Conservation (phyloP, 495 filamentous ascomycete genomes). For the Clavariopsis aquatica region DNA sequence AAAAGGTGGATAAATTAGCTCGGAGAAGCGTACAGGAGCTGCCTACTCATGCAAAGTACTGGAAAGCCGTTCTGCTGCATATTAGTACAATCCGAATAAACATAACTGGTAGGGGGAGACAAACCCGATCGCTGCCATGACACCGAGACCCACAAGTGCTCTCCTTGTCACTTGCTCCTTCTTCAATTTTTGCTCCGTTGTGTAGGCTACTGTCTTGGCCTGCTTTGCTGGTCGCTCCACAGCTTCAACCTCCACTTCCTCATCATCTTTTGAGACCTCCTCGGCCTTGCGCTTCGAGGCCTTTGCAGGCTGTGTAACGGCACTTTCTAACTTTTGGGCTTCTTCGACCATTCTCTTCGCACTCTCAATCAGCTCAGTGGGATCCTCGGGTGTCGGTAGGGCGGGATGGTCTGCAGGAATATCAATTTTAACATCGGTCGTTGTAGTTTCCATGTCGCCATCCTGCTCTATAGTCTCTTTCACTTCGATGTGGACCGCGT, state of each 20-base stretch:
- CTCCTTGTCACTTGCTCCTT: slow-evolving; percentile 81
- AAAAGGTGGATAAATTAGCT: slow-evolving; percentile 2
- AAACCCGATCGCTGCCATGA: slow-evolving; percentile 85
- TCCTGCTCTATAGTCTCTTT: slow-evolving; percentile 57
- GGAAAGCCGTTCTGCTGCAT: slow-evolving; percentile 10
- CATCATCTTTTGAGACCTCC: slow-evolving; percentile 59
- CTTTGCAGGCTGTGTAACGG: slow-evolving; percentile 22
- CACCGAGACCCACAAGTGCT: slow-evolving; percentile 80
- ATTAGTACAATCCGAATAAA: slow-evolving; percentile 1
- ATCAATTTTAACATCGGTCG: slow-evolving; percentile 79
- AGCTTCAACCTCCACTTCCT: slow-evolving; percentile 57
- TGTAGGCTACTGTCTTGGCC: slow-evolving; percentile 70
- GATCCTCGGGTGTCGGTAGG: slow-evolving; percentile 69
- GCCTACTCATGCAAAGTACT: slow-evolving; percentile 17
- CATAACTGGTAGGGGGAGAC: slow-evolving; percentile 43
- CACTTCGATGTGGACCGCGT: slow-evolving; percentile 63
- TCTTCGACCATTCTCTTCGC: slow-evolving; percentile 90
- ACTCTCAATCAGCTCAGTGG: slow-evolving; percentile 77
- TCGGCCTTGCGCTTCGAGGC: slow-evolving; percentile 76
- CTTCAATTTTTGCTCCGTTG: slow-evolving; percentile 71
- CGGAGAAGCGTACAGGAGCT: neutral
- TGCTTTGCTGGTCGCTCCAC: slow-evolving; percentile 52
- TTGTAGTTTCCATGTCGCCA: slow-evolving; percentile 62
- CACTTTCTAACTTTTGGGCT: slow-evolving; percentile 61
- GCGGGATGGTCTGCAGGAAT: slow-evolving; percentile 66